Evolutionary conservation across 371 early-diverging fungal genomes (phyloP).

Genomic region (Umbelopsis sp.): DNA sequence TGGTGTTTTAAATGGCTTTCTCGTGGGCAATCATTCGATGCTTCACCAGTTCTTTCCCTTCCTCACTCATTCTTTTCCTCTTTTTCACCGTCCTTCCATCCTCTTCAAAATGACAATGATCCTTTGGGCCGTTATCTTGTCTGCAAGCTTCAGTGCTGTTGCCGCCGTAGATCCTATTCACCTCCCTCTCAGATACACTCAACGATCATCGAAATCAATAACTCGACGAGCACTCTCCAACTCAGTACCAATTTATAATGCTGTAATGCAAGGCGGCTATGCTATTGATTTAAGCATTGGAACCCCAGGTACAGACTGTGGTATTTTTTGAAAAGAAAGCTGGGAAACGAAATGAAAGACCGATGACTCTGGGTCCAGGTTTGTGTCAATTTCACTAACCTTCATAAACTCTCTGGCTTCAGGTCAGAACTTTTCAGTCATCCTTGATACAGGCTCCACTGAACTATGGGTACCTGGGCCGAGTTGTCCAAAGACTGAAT

Average conservation of each 20-base stretch:
- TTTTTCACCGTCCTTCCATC: background rate
- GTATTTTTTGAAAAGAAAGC: background rate
- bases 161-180: conserved; percentile 7
- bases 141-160: background rate
- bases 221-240: background rate
- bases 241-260: conserved; percentile 22
- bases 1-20: background rate
- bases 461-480: conserved; percentile 48
- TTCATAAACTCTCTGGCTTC: conserved; percentile 33
- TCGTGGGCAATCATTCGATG: background rate
- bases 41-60: background rate
- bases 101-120: background rate
- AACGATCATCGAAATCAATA: background rate
- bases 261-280: conserved; percentile 31
- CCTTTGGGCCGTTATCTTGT: background rate
- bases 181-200: background rate
- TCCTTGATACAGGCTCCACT: conserved; percentile 85
- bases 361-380: no score
- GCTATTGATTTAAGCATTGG: conserved; percentile 13
- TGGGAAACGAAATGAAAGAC: background rate
- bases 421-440: conserved; percentile 78
- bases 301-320: background rate
- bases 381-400: background rate
- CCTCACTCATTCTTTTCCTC: background rate
- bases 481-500: conserved; percentile 29